Base-by-base conservation (phyloP, 176 grass and related monocot genomes). In the Echinochloa phyllopogon region DNA sequence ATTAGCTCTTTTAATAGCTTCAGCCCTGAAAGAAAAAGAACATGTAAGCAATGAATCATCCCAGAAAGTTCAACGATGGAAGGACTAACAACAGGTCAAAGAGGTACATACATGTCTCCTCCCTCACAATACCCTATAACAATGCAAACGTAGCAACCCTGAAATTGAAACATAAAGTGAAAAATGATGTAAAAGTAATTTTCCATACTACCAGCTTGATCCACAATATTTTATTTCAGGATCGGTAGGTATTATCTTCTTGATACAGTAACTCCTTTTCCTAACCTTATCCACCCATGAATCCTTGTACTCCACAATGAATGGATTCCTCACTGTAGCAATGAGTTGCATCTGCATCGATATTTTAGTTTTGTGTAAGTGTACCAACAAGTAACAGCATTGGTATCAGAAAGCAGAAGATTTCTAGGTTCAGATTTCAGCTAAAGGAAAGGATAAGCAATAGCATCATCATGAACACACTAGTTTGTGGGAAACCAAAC, bases 241-340 rank as follows among this genome's bases (percentile, higher is more conserved):
- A 27, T 49, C 6, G 52, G 2, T 20, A n/a, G 3, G 37, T 65
- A 65, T 13, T 61, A 33, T 52, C n/a, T 16, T n/a, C 8, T 55
- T 36, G 17, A n/a, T 11, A 33, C n/a, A 72, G 41, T 73, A 45
- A 40, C 8, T 73, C 25, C 52, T 70, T 33, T 10, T 51, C 29
- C 88, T 43, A 79, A 94, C 94, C 92, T 97, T 97, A 50, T 97
- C 92, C 18, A 97, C 94, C 94, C 94, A 97, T 33, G 94, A 97
- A 84, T 97, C 94, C 87, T 97, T 94, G 73, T 97, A 90, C 40
- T 97, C 92, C 47, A 97, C 94, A 76, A 97, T 94, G 76, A 97
- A 97, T 67, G 94, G 94, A 73, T 97, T 94, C 72, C 87, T 90
- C 44, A 97, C 92, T 67, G 85, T 88, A 61, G 94, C 91, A 59